phyloP scores from a whole-genome alignment of 1,284 basidiomycete genomes.

The Butyriboletus regius region DNA sequence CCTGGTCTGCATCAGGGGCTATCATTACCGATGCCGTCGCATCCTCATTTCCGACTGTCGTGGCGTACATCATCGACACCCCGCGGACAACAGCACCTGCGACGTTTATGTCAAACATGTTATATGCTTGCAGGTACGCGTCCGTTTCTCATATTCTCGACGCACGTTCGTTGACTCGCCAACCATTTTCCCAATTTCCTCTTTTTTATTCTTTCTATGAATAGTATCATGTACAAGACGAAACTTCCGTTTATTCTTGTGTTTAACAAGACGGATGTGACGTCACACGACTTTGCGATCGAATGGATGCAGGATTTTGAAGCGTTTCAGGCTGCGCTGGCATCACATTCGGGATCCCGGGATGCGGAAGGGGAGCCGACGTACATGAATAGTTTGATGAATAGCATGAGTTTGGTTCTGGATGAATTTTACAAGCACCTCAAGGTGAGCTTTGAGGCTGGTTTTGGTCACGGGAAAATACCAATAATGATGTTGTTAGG shows the following conservation, averaged over 20 bases:
- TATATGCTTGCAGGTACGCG: slow-evolving; percentile 92
- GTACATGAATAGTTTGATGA: slow-evolving; percentile 99
- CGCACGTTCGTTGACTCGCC: background rate
- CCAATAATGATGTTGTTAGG: slow-evolving; percentile 39
- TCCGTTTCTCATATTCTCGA: background rate
- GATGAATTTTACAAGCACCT: slow-evolving; percentile 99
- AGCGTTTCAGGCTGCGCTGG: slow-evolving; percentile 69
- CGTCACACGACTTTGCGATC: slow-evolving; percentile 81
- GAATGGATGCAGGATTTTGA: slow-evolving; percentile 99
- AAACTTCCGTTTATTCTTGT: slow-evolving; percentile 94
- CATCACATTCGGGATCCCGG: slow-evolving; percentile 54
- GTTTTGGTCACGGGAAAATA: background rate
- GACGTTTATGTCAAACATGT: slow-evolving; percentile 99
- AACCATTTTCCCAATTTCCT: background rate
- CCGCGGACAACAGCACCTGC: slow-evolving; percentile 90
- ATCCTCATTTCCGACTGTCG: slow-evolving; percentile 83
- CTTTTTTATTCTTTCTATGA: background rate
- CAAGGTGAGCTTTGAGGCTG: slow-evolving; percentile 48
- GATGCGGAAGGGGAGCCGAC: slow-evolving; percentile 86
- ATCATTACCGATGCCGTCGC: slow-evolving; percentile 99
- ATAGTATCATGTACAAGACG: slow-evolving; percentile 95
- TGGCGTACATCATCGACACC: slow-evolving; percentile 97
- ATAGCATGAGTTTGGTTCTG: slow-evolving; percentile 95
- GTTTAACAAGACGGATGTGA: slow-evolving; percentile 97
- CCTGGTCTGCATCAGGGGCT: slow-evolving; percentile 96